Base-by-base conservation (phyloP, 73 alveolate species). In the Symbiodinium natans region DNA sequence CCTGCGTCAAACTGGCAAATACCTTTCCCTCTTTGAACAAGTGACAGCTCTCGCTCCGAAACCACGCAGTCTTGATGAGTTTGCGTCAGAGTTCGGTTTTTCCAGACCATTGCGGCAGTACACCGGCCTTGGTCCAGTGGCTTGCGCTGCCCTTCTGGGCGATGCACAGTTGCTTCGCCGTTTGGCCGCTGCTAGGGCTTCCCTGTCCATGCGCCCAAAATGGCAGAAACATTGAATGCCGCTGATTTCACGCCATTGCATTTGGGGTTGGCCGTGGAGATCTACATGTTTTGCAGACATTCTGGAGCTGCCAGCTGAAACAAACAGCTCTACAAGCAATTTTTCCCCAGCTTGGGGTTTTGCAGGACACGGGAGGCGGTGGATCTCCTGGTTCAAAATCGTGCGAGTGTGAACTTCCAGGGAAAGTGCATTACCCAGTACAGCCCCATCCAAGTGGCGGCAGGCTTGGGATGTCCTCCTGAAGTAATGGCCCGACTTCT, bases 91-190 rank as follows among this genome's bases (percentile, higher is more conserved):
- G 4, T 75, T 75, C 43, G 41, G 27, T 31, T 75, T 75, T 31
- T 1, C 43, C 85, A 75, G 2, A 5, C 85, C 85, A 31, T 33
- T 85, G 56, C 46, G 5, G n/a, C 36, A 46, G 82, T 15, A 85
- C 54, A 1, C 31, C 5, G 93, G 93, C 4, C 82, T 85, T 0
- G 93, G 93, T 7, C 93, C 93, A 3, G 82, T 15, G n/a, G 93
- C 93, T 4, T 85, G 93, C 13, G 93, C 93, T 46, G 93, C 93
- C 48, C 82, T 85, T 27, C 21, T 40, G 3, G 93, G 93, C 6
- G 93, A 85, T 48, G 39, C 33, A n/a, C n/a, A 85, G 82, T 33
- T 85, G 36, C 41, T 85, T n/a, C 93, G 54, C 40, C 29, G 82
- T 13, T 15, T 85, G 1, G 93, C 33, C 7, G 56, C 13, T 33